phyloP scores from a whole-genome alignment of 257 asterid species.

The Capsicum rhomboideum region DNA sequence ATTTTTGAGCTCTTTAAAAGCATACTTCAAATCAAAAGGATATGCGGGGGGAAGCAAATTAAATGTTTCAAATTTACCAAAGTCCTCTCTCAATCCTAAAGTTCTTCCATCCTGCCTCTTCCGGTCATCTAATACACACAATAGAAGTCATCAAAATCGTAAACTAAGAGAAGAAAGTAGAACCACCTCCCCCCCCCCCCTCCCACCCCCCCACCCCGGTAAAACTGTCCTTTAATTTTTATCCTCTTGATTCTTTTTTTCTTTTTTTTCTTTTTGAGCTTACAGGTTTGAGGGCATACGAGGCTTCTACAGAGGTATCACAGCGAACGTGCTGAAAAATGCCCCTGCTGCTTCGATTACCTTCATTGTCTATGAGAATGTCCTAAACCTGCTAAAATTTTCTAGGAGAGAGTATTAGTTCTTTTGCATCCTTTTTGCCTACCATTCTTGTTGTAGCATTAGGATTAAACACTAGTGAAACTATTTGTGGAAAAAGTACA shows the following conservation, averaged over 20 bases:
- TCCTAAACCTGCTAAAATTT: slow-evolving; percentile 63
- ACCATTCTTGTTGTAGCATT: background rate
- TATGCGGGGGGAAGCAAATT: background rate
- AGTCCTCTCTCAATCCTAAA: background rate
- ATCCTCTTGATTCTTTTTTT: background rate
- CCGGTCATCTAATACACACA: background rate
- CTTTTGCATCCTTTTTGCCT: background rate
- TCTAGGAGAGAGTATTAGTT: slow-evolving; percentile 27
- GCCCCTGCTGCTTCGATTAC: slow-evolving; percentile 96
- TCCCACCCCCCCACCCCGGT: background rate
- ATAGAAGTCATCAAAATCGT: background rate
- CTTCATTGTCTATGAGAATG: slow-evolving; percentile 88
- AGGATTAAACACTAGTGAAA: background rate
- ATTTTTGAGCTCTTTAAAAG: background rate
- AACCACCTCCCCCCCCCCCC: too few species aligned
- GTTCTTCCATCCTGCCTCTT: background rate
- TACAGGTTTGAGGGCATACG: slow-evolving; percentile 75
- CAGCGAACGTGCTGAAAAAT: slow-evolving; percentile 83
- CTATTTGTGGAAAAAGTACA: slow-evolving; percentile 24
- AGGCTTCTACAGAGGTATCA: slow-evolving; percentile 92
- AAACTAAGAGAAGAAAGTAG: background rate
- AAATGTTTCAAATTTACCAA: background rate
- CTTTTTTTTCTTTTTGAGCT: slow-evolving; percentile 1
- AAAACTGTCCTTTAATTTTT: background rate
- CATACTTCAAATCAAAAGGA: background rate